These are phyloP conservation scores for Ascochyta fabae DNA, from an alignment of 2,329 filamentous ascomycete species.

Conservation along the genomic window DNA sequence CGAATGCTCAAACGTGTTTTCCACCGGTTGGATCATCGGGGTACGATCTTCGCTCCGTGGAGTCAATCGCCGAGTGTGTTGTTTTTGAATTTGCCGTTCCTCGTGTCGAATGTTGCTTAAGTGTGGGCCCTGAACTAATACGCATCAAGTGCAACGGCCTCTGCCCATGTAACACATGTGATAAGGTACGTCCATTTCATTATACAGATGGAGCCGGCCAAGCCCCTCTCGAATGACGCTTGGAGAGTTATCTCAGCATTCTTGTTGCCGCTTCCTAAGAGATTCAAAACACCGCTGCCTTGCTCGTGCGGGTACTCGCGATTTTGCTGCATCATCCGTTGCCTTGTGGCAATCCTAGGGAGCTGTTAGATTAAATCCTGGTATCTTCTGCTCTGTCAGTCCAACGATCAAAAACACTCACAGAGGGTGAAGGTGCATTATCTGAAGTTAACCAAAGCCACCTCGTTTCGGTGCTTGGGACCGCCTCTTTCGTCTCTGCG, in stretches of 20 bases:
- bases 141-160: constrained; percentile 63
- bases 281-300: too few relatives aligned
- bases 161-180: constrained; percentile 65
- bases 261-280: too few relatives aligned
- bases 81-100: neutral
- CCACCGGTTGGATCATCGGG: neutral
- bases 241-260: neutral
- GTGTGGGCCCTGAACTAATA: constrained; percentile 21
- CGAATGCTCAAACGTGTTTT: neutral
- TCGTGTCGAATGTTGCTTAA: neutral
- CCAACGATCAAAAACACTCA: too few relatives aligned
- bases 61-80: neutral
- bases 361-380: too few relatives aligned
- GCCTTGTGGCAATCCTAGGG: too few relatives aligned
- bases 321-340: too few relatives aligned
- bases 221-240: neutral
- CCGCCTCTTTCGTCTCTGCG: neutral
- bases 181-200: constrained; percentile 53
- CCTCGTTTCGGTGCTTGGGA: neutral
- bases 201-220: neutral
- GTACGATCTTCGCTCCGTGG: neutral
- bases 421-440: neutral
- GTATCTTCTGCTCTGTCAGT: too few relatives aligned
- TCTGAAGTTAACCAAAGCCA: neutral
- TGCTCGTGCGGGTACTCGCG: too few relatives aligned